Percentiles rank a stretch among this genome's conserved stretches.
These are phyloP conservation scores for Straminergon stramineum DNA, from an alignment of 225 moss, liverwort and hornwort species.

Conservation along the genomic window DNA sequence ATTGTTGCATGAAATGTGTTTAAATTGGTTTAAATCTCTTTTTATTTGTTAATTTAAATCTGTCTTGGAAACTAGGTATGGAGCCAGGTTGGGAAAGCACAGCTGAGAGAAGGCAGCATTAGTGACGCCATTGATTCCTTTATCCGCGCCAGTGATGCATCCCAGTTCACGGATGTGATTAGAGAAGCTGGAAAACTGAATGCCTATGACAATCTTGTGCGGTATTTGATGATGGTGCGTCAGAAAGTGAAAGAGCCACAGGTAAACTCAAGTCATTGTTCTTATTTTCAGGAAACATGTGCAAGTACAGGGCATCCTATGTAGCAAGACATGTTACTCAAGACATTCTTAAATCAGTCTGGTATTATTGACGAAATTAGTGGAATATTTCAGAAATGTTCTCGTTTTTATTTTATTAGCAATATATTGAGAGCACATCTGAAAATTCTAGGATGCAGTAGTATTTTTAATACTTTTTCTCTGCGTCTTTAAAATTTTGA, in stretches of 20 bases:
- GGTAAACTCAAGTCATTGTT: not conserved
- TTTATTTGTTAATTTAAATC: not conserved
- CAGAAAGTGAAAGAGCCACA: slow-evolving; percentile 50
- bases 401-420: too few species aligned
- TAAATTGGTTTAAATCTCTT: not conserved
- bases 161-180: slow-evolving; percentile 45
- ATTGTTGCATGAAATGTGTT: not conserved
- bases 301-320: not conserved
- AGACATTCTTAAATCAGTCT: not conserved
- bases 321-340: not conserved
- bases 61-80: not conserved
- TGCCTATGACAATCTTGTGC: slow-evolving; percentile 47
- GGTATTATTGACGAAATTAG: not conserved
- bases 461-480: not conserved
- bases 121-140: slow-evolving; percentile 43
- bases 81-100: slow-evolving; percentile 65
- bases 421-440: not conserved
- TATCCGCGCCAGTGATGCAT: slow-evolving; percentile 35
- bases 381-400: not conserved
- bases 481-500: not conserved
- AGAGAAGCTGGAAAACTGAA: slow-evolving; percentile 35
- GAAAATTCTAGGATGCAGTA: not conserved
- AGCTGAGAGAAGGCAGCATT: slow-evolving; percentile 25
- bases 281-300: not conserved
- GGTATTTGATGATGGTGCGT: slow-evolving; percentile 50